Conservation (phyloP, 2,329 filamentous ascomycete genomes). For the Coleophoma crateriformis region DNA sequence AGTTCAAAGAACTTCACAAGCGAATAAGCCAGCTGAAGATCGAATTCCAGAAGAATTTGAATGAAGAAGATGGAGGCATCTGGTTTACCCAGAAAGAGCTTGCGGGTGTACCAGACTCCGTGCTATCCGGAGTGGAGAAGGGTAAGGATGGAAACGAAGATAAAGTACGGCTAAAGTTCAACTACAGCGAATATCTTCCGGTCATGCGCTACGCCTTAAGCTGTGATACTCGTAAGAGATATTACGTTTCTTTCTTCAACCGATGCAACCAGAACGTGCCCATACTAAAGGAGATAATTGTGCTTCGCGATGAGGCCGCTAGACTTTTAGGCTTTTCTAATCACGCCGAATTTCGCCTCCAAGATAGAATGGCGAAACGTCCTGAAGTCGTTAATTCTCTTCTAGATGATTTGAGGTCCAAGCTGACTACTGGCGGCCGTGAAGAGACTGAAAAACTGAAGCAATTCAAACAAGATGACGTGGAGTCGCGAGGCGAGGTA, state of each 20-base stretch:
- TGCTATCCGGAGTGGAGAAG: slow-evolving; percentile 38
- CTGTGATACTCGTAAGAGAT: slow-evolving; percentile 34
- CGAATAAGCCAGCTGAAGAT: not conserved
- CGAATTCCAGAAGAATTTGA: not conserved
- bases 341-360: slow-evolving; percentile 66
- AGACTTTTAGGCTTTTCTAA: slow-evolving; percentile 68
- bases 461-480: slow-evolving; percentile 65
- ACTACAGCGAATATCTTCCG: slow-evolving; percentile 40
- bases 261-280: slow-evolving; percentile 54
- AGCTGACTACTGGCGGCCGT: slow-evolving; percentile 58
- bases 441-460: slow-evolving; percentile 63
- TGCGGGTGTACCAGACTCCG: slow-evolving; percentile 41
- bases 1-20: not conserved
- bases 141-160: slow-evolving; percentile 38
- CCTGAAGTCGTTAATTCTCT: slow-evolving; percentile 64
- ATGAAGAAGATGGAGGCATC: slow-evolving; percentile 33
- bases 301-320: slow-evolving; percentile 69
- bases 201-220: slow-evolving; percentile 42
- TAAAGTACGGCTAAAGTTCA: slow-evolving; percentile 42
- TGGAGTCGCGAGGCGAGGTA: slow-evolving; percentile 41
- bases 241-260: slow-evolving; percentile 35
- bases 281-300: slow-evolving; percentile 66
- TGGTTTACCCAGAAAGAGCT: slow-evolving; percentile 44
- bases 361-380: slow-evolving; percentile 77
- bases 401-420: slow-evolving; percentile 58